Base-by-base conservation (phyloP, 2,329 filamentous ascomycete species). In the Colletotrichum tanaceti region DNA sequence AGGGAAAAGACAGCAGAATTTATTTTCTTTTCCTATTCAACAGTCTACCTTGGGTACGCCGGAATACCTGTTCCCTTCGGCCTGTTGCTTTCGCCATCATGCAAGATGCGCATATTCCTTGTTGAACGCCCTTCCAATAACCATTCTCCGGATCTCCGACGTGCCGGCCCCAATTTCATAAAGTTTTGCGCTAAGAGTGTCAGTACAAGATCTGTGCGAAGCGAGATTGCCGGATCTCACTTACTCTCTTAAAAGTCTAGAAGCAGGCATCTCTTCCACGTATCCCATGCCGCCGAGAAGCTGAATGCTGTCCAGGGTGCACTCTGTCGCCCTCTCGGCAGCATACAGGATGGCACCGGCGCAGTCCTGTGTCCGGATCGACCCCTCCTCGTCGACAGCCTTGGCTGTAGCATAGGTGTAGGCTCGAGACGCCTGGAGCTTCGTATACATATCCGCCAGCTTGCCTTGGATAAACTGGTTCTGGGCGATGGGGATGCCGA, bases 81-180 rank as follows among this genome's bases (percentile, higher is more conserved):
- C 9, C 20, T 38, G 14, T 47, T 16, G 11, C 10, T 35, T 52
- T n/a, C 32, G 11, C 16, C 35, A 60, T 63, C 44, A 52, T n/a
- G 65, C 71, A 22, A 74, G 63, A 46, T 75, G 73, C 10, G 83
- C 87, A 78, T 90, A 97, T 80, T 97, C 91, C 82, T 92, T 94
- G 80, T 97, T 97, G 73, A 97, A 98, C 1, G 90, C 92, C 72
- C 94, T 85, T 35, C 96, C 95, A 76, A 99, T 97, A 5, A 99
- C 93, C 89, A 98, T 97, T 72, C 94, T 86, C 72, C 96, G 86
- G 58, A 99, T 91, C 82, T 99, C 96, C 69, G 93, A 97, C 4
- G 96, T 98, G 6, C 96, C 96, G 5, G 96, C 96, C 1, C 96
- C 96, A 77, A 99, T 98, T 82, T 98, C 96, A 79, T 99, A 99